Conservation (phyloP, 2,329 filamentous ascomycete species). For the Trichoderma afroharzianum region DNA sequence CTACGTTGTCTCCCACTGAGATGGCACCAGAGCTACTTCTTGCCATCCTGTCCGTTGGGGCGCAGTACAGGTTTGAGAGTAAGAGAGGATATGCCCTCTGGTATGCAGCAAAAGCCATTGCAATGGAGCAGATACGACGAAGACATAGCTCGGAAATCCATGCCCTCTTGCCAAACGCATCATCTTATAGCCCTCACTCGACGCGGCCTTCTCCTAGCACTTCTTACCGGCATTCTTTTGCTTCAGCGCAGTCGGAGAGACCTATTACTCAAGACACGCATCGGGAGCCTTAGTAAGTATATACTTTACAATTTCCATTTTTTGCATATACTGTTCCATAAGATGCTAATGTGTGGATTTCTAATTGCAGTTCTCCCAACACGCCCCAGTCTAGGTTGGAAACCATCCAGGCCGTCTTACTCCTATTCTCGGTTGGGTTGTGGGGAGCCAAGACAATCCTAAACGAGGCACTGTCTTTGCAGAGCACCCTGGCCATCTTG, state of each 20-base stretch:
- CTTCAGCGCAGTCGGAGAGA: conserved; percentile 54
- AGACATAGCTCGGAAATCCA: conserved; percentile 56
- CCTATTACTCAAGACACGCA: conserved; percentile 57
- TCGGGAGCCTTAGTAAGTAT: conserved; percentile 55
- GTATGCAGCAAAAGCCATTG: conserved; percentile 58
- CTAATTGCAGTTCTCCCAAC: conserved; percentile 48
- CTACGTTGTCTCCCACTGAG: conserved; percentile 61
- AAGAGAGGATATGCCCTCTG: conserved; percentile 57
- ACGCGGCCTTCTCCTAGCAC: conserved; percentile 56
- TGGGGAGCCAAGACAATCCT: conserved; percentile 60
- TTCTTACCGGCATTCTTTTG: conserved; percentile 56
- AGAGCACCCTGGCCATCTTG: conserved; percentile 55
- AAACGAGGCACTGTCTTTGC: conserved; percentile 56
- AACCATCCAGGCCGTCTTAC: conserved; percentile 60
- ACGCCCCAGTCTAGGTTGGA: conserved; percentile 58
- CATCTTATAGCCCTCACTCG: conserved; percentile 58
- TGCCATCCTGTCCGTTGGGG: conserved; percentile 64
- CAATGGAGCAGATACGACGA: conserved; percentile 56
- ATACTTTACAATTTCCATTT: background rate
- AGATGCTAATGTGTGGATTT: background rate
- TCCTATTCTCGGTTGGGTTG: conserved; percentile 58
- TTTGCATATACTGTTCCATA: background rate
- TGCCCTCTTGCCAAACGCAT: conserved; percentile 52
- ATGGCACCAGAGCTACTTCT: conserved; percentile 65
- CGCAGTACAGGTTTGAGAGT: conserved; percentile 61